These are phyloP conservation scores for Geranium brycei DNA, from an alignment of 345 rosid species.

Conservation along the genomic window DNA sequence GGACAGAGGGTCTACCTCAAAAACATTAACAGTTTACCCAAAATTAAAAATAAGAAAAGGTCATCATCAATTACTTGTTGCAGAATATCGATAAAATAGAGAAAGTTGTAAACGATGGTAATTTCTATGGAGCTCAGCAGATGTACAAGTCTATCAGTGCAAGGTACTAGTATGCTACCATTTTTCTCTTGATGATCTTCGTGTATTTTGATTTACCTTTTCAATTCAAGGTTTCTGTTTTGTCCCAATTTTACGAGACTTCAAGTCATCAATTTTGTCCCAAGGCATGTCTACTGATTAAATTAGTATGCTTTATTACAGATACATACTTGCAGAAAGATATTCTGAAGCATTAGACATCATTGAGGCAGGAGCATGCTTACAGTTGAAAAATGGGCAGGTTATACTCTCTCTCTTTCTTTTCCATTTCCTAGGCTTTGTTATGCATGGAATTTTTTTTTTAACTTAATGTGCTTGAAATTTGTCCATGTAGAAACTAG, in stretches of 20 bases:
- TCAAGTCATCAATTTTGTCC: background rate
- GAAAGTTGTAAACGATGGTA: constrained; percentile 63
- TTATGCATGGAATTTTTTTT: background rate
- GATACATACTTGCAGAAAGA: constrained; percentile 65
- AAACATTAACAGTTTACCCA: no score
- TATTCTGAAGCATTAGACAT: constrained; percentile 71
- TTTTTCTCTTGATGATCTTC: background rate
- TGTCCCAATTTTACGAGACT: no score
- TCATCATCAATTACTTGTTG: constrained; percentile 6
- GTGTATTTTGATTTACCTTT: background rate
- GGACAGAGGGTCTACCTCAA: no score
- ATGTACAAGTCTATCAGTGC: constrained; percentile 89
- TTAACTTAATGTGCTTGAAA: background rate
- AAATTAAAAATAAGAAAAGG: background rate
- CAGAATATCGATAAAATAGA: constrained; percentile 74
- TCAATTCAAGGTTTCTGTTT: background rate
- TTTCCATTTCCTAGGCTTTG: background rate
- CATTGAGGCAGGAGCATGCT: constrained; percentile 71
- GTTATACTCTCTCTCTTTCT: constrained; percentile 16
- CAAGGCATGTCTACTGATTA: background rate
- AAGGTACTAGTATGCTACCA: constrained; percentile 28
- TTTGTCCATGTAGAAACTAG: constrained; percentile 1
- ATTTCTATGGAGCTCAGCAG: constrained; percentile 91
- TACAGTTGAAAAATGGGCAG: constrained; percentile 64
- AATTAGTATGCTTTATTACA: constrained; percentile 10